phyloP scores from a whole-genome alignment of 2,329 filamentous ascomycete genomes.

The Amphichorda felina region DNA sequence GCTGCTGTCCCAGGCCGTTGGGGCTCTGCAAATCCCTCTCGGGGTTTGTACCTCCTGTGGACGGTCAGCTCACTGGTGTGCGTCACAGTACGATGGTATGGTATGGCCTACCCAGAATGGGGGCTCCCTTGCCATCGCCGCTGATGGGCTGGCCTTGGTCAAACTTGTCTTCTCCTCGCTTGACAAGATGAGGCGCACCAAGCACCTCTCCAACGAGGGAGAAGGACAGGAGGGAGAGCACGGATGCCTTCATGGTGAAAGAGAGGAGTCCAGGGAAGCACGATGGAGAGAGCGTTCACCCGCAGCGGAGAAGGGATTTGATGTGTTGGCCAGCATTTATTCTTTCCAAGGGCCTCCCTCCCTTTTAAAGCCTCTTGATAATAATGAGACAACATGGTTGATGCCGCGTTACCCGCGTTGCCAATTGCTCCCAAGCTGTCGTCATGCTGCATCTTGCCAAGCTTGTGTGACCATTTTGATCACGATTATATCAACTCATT shows the following conservation, averaged over 20 bases:
- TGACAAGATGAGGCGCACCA: constrained; percentile 10
- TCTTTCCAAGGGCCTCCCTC: too few species aligned
- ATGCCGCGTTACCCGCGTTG: too few species aligned
- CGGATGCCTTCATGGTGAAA: constrained; percentile 6
- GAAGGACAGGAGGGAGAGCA: constrained; percentile 4
- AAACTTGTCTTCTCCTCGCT: constrained; percentile 20
- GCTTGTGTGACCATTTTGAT: too few species aligned
- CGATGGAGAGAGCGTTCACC: too few species aligned
- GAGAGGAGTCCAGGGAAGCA: too few species aligned
- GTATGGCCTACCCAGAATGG: constrained; percentile 37
- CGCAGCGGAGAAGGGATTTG: too few species aligned
- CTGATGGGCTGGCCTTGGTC: constrained; percentile 43
- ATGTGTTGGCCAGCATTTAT: too few species aligned
- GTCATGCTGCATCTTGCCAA: too few species aligned
- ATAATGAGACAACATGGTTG: too few species aligned
- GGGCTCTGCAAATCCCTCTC: constrained; percentile 51
- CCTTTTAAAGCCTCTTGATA: too few species aligned
- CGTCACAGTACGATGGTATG: background rate
- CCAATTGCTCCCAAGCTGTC: too few species aligned
- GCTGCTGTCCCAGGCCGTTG: constrained; percentile 47
- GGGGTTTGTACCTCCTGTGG: constrained; percentile 51
- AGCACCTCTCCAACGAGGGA: constrained; percentile 5
- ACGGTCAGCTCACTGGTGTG: background rate
- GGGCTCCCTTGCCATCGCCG: constrained; percentile 43
- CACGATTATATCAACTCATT: too few species aligned